phyloP scores from a whole-genome alignment of 805 yeast species.

The Starmera caribaea region DNA sequence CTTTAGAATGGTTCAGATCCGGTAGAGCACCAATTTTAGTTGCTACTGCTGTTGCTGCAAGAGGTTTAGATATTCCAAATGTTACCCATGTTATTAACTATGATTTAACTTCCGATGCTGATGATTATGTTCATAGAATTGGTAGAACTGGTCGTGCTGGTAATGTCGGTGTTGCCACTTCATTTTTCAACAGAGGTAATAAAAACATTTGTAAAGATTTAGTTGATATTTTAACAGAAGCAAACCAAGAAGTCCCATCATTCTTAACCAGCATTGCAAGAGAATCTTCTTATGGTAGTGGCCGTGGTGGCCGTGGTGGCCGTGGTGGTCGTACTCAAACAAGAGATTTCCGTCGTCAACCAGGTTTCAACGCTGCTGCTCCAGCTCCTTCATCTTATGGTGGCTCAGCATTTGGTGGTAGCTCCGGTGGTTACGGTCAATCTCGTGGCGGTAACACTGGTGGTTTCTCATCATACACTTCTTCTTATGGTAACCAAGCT shows the following conservation, averaged over 20 bases:
- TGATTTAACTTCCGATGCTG: slow-evolving; percentile 94
- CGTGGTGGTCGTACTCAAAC: slow-evolving; percentile 28
- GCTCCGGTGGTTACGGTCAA: slow-evolving; percentile 3
- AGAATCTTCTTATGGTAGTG: slow-evolving; percentile 54
- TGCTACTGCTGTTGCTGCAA: slow-evolving; percentile 99
- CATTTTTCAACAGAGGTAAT: slow-evolving; percentile 96
- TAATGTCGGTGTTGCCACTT: slow-evolving; percentile 96
- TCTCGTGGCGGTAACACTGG: slow-evolving; percentile 8
- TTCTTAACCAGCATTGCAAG: slow-evolving; percentile 75
- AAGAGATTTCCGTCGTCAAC: slow-evolving; percentile 44
- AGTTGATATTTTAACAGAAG: slow-evolving; percentile 81
- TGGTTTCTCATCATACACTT: slow-evolving; percentile 4
- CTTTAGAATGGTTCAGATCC: slow-evolving; percentile 84
- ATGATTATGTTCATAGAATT: slow-evolving; percentile 98
- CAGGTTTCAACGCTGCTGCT: slow-evolving; percentile 12
- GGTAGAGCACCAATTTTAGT: slow-evolving; percentile 92
- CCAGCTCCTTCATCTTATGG: slow-evolving; percentile 2
- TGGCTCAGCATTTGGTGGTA: slow-evolving; percentile 13
- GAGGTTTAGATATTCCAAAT: slow-evolving; percentile 99
- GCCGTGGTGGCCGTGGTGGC: slow-evolving; percentile 50
- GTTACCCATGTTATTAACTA: slow-evolving; percentile 96
- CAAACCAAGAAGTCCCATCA: slow-evolving; percentile 95
- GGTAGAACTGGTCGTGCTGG: slow-evolving; percentile 99
- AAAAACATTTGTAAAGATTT: slow-evolving; percentile 81
- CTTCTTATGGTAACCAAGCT: slow-evolving; percentile 15